A percentile compares a stretch with the other conserved stretches of the same genome.
phyloP scores from a whole-genome alignment of 495 filamentous ascomycete species.

The Schizothecium vesticola region DNA sequence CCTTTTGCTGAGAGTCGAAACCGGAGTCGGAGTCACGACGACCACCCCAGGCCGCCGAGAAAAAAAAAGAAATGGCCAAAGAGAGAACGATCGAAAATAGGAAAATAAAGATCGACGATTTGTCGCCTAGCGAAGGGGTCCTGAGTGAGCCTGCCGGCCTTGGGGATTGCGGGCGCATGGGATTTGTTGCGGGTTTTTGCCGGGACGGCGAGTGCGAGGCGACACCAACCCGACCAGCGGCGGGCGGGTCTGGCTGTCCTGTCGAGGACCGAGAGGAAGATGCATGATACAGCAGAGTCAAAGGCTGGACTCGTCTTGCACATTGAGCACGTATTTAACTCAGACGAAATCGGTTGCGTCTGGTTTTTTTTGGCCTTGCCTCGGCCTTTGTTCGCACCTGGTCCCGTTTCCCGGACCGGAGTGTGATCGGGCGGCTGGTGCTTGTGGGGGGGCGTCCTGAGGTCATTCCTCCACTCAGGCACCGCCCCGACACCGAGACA shows the following conservation, averaged over 20 bases:
- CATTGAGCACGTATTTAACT: background rate
- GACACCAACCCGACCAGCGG: slow-evolving; percentile 8
- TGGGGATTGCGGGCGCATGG: background rate
- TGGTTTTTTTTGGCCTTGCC: background rate
- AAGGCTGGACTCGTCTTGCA: background rate
- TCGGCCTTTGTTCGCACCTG: background rate
- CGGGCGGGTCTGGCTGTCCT: background rate
- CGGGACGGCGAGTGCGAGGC: background rate
- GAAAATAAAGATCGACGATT: background rate
- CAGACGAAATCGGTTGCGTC: background rate
- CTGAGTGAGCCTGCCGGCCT: background rate
- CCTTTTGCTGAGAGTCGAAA: background rate
- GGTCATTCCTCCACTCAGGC: background rate
- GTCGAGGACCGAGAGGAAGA: background rate
- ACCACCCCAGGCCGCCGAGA: background rate
- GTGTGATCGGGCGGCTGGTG: background rate
- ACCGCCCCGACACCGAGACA: background rate
- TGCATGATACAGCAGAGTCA: background rate
- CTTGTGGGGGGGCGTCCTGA: background rate
- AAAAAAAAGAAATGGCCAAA: background rate
- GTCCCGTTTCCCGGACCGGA: background rate
- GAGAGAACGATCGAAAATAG: background rate
- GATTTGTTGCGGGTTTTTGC: background rate
- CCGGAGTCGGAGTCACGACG: background rate
- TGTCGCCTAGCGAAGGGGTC: background rate